Percentiles rank a stretch among this genome's conserved stretches.
phyloP scores from a whole-genome alignment of 176 grass and related monocot genomes.

The Zea mays region DNA sequence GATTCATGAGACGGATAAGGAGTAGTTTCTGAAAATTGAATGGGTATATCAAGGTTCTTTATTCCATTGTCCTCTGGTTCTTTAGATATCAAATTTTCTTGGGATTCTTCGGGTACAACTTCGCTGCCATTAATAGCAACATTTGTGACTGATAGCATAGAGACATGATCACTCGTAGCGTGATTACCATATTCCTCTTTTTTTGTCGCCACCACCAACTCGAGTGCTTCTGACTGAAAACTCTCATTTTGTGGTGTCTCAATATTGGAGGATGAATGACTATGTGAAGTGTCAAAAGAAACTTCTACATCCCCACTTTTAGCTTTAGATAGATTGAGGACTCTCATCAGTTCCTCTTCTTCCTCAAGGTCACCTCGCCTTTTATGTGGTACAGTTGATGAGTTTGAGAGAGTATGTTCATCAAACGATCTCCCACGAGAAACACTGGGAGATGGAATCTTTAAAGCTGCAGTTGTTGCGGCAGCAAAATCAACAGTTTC shows the following conservation, averaged over 20 bases:
- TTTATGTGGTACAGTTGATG: conserved; percentile 46
- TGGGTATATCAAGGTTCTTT: conserved; percentile 31
- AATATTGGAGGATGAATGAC: conserved; percentile 39
- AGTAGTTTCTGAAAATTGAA: conserved; percentile 44
- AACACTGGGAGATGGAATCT: conserved; percentile 74
- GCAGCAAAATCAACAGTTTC: conserved; percentile 90
- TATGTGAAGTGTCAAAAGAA: conserved; percentile 34
- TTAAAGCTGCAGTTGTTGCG: conserved; percentile 80
- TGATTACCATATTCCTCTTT: conserved; percentile 35
- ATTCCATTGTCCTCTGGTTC: conserved; percentile 36
- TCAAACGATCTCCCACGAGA: conserved; percentile 80
- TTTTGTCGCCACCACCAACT: conserved; percentile 14
- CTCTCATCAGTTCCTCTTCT: conserved; percentile 83
- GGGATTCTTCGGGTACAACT: conserved; percentile 29
- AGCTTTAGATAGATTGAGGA: conserved; percentile 76
- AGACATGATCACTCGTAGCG: conserved; percentile 27
- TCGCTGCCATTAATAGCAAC: conserved; percentile 29
- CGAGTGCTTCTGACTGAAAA: conserved; percentile 35
- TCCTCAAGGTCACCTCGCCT: conserved; percentile 78
- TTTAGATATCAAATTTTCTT: conserved; percentile 32
- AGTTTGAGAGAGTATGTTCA: conserved; percentile 46
- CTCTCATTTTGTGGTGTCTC: conserved; percentile 44
- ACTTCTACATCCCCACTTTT: conserved; percentile 48
- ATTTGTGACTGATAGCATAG: conserved; percentile 27
- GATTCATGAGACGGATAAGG: conserved; percentile 37